Evolutionary conservation across 2,329 filamentous ascomycete genomes (phyloP), one percentile per base, ranked within the genome.

Genomic region (Purpureocillium lavendulum): DNA sequence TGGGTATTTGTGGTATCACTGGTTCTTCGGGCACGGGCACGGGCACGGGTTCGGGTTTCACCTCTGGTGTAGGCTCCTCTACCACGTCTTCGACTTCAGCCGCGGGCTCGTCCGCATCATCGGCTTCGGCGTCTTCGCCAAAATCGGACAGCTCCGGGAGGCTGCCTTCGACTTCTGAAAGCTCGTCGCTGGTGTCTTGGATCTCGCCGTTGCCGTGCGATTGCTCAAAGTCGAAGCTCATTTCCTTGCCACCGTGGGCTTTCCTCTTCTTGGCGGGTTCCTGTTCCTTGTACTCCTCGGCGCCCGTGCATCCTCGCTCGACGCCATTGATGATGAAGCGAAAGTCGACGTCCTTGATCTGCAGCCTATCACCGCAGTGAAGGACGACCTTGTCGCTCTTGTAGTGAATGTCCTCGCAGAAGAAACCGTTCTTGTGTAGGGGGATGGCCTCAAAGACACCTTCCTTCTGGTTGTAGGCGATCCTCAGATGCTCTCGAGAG

Each of bases 191-290:
- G 2, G 72, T 77, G 43, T 77, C 74, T 33, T 68, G 67, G 32
- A 72, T 66, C 31, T 75, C 70, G 28, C 70, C 76, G 41, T 72
- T 67, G 31, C 75, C 74, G 43, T 75, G 69, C 1, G 73, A 71
- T 52, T 76, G 73, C 52, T 83, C 79, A 50, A 86, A 86, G 40
- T 82, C 79, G 45, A 85, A 81, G 56, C 80, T 85, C 79, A 86
- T 86, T 47, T 80, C 73, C 53, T 82, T 82, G 40, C 76, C 76
- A 28, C 74, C 74, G 38, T 75, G 68, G 8, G 70, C 70, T 49
- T 72, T 69, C 26, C 66, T 62, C 48, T 63, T 67, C 45, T 70
- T 71, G 35, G 62, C 62, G 4, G 61, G 59, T 33, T 69, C 65
- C 36, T 77, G 72, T 39, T 75, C 71, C 14, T 69, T 57, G 21